Percentiles rank a stretch among this genome's conserved stretches.
phyloP scores from a whole-genome alignment of 495 filamentous ascomycete species.

The Hypoxylon fuscum region DNA sequence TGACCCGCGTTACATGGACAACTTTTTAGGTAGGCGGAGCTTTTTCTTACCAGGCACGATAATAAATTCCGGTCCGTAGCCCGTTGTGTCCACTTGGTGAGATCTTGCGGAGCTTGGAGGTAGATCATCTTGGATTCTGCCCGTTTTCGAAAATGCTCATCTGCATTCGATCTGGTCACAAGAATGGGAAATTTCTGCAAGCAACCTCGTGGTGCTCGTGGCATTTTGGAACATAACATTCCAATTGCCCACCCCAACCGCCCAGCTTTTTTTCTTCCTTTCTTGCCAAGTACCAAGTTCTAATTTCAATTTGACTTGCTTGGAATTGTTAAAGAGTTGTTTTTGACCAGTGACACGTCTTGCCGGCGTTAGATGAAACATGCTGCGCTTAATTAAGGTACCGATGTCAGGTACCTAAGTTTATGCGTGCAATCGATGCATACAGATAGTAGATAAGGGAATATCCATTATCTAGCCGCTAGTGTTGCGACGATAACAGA shows the following conservation, averaged over 20 bases:
- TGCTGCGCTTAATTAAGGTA: constrained; percentile 39
- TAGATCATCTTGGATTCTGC: constrained; percentile 13
- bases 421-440: constrained; percentile 20
- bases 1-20: constrained; percentile 25
- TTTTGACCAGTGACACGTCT: constrained; percentile 16
- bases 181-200: constrained; percentile 22
- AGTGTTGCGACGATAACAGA: background rate
- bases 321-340: background rate
- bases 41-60: constrained; percentile 3
- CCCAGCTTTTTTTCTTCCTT: constrained; percentile 3
- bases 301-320: constrained; percentile 1
- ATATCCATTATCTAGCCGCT: constrained; percentile 30
- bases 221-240: background rate
- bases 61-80: constrained; percentile 25
- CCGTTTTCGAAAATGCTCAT: constrained; percentile 18
- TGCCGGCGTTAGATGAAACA: constrained; percentile 38
- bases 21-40: constrained; percentile 19
- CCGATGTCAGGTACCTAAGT: constrained; percentile 27
- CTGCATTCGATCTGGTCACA: constrained; percentile 25
- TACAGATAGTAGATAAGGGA: constrained; percentile 13
- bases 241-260: constrained; percentile 14
- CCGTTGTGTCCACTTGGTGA: constrained; percentile 4
- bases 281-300: background rate
- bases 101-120: constrained; percentile 26
- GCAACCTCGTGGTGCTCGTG: constrained; percentile 17